Base-by-base conservation (phyloP, 2,329 filamentous ascomycete species). In the Teratosphaeria zuluensis region DNA sequence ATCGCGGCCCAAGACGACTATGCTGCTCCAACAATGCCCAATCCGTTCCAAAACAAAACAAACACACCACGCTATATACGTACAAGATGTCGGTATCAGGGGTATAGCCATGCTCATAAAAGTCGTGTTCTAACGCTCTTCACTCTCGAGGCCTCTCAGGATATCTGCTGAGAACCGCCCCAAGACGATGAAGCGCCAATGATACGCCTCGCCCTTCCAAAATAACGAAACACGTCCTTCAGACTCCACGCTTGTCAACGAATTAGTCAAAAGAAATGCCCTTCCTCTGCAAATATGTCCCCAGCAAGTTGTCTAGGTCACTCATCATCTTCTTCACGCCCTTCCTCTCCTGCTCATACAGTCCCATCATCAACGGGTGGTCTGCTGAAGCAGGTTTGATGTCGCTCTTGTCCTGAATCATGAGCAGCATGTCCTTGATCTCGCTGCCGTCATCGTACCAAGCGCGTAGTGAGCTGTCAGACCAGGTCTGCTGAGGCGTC, bases 391-490 rank as follows among this genome's bases (percentile, higher is more conserved):
- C 89, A 19, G 90, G 88, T 51, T 85, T 82, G 16, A 95, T 85
- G 60, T 92, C 89, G 14, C 85, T 88, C 72, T 92, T 96, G 74
- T 97, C 92, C 70, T 96, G 92, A 31, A 99, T 90, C 61, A 99
- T 88, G 42, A 92, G 82, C 56, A 97, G 81, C 70, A 97, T 82
- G 71, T 99, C 92, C 55, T 90, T 84, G 65, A 99, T 90, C 61
- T 90, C 85, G 65, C 94, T 90, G 54, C 69, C 70, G 65, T 97
- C 92, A 51, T 70, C 68, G 68, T 97, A 88, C 75, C 96, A 99
- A 14, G 89, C 87, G 60, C 90, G 85, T 31, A 99, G 81, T 66
- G 85, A 89, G 58, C 85, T 81, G 72, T 97, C 92, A 62, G 90
- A 92, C 94, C 94, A 99, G 58, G 68, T 66, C 32, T 54, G 56